Percentiles rank a stretch among this genome's conserved stretches.
These are phyloP conservation scores for Phylloporus sp. DNA, from an alignment of 768 basidiomycete genomes.

Conservation along the genomic window DNA sequence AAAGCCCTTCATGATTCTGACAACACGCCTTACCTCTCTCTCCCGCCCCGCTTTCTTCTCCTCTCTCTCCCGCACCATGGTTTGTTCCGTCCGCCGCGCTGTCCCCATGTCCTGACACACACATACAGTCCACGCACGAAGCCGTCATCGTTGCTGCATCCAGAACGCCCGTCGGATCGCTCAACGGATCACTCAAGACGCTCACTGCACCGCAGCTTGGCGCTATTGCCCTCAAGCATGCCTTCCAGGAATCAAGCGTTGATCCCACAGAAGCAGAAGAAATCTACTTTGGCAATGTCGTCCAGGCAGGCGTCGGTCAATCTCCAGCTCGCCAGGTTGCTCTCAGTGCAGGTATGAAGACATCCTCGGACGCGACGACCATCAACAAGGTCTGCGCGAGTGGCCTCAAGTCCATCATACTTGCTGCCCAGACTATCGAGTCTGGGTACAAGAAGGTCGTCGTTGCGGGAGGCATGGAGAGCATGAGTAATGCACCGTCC, in stretches of 20 bases:
- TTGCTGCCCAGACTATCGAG: constrained; percentile 88
- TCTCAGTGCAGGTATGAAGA: constrained; percentile 79
- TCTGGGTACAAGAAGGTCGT: constrained; percentile 83
- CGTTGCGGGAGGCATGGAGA: constrained; percentile 97
- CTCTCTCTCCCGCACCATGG: constrained; percentile 47
- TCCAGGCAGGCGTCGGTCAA: constrained; percentile 97
- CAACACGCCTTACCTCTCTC: constrained; percentile 38
- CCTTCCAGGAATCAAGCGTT: constrained; percentile 75
- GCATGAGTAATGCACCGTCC: constrained; percentile 98
- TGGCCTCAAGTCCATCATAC: constrained; percentile 92
- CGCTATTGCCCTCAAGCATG: constrained; percentile 83
- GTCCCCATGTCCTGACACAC: background rate
- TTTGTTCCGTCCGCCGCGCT: constrained; percentile 22
- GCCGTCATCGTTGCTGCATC: constrained; percentile 91
- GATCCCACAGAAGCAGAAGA: constrained; percentile 86
- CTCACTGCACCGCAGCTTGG: constrained; percentile 93
- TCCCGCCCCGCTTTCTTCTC: constrained; percentile 37
- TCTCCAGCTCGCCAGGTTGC: constrained; percentile 97
- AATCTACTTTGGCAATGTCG: constrained; percentile 95
- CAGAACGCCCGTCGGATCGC: constrained; percentile 90
- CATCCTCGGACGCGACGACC: constrained; percentile 92
- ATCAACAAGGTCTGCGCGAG: constrained; percentile 99
- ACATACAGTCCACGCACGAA: constrained; percentile 54
- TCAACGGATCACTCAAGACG: constrained; percentile 85
- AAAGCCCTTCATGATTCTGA: constrained; percentile 38